Percentiles rank a stretch among this genome's conserved stretches.
Conservation (phyloP, 805 yeast genomes). For the Cyberlindnera japonica region DNA sequence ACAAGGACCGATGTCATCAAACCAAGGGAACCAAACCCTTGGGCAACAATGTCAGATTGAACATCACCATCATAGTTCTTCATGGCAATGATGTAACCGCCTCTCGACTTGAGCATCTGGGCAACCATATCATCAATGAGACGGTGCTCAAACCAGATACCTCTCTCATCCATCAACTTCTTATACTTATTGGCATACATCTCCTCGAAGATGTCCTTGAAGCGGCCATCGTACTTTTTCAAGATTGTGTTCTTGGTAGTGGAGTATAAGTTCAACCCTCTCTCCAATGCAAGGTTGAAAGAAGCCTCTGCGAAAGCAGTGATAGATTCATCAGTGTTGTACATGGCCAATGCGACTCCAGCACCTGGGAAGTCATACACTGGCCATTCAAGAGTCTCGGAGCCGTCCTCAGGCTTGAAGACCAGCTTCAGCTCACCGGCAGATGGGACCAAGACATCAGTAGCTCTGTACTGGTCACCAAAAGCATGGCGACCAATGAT, state of each 20-base stretch:
- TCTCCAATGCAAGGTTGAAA: conserved; percentile 78
- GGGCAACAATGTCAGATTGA: conserved; percentile 94
- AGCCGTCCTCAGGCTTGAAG: conserved; percentile 67
- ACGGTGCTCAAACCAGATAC: conserved; percentile 97
- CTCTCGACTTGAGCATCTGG: conserved; percentile 93
- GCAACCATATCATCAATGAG: conserved; percentile 98
- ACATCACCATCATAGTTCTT: conserved; percentile 99
- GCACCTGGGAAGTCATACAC: conserved; percentile 68
- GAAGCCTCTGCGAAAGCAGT: conserved; percentile 90
- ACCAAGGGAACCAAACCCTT: conserved; percentile 96
- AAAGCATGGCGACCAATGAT: conserved; percentile 96
- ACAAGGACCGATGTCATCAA: conserved; percentile 95
- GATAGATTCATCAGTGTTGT: conserved; percentile 91
- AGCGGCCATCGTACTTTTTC: conserved; percentile 91
- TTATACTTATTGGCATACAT: conserved; percentile 71
- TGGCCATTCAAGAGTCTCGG: conserved; percentile 48
- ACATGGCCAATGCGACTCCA: conserved; percentile 85
- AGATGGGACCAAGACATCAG: conserved; percentile 74
- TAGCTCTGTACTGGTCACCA: conserved; percentile 96
- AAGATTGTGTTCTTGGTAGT: conserved; percentile 94
- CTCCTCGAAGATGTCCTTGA: conserved; percentile 88
- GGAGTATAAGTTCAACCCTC: conserved; percentile 76
- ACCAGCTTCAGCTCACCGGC: conserved; percentile 78
- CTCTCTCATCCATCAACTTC: conserved; percentile 63
- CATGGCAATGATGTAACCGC: conserved; percentile 94